Evolutionary conservation across 345 rosid species (phyloP).

Genomic region (Eucalyptus viminalis): DNA sequence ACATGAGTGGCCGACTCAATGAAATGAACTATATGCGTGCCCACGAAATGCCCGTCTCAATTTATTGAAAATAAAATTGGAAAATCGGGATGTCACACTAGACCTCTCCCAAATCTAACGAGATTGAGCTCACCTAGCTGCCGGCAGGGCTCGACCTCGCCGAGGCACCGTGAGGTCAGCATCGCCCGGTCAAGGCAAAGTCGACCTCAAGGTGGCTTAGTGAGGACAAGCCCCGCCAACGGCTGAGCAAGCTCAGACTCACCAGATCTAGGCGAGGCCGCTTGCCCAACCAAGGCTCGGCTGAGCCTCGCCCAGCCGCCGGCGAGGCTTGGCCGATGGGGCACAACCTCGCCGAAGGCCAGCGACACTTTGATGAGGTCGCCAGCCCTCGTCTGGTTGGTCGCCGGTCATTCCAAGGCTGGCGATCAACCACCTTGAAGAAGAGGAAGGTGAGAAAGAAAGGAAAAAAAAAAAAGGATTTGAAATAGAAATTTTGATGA

Average conservation of each 20-base stretch:
- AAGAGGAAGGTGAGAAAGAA: too few relatives aligned
- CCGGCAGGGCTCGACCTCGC: accelerated
- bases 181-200: too few relatives aligned
- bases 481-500: too few relatives aligned
- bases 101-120: accelerated
- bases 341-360: accelerated
- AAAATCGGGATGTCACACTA: too few relatives aligned
- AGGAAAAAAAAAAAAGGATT: too few relatives aligned
- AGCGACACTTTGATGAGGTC: accelerated
- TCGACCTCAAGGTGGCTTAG: accelerated
- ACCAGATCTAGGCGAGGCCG: too few relatives aligned
- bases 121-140: accelerated
- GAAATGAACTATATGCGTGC: too few relatives aligned
- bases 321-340: accelerated
- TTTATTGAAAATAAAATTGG: too few relatives aligned
- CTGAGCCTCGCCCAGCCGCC: accelerated
- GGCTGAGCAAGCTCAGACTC: accelerated
- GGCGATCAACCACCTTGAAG: accelerated
- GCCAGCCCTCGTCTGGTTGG: accelerated
- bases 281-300: too few relatives aligned
- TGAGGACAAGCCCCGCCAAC: accelerated
- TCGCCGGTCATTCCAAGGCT: accelerated
- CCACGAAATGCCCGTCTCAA: too few relatives aligned
- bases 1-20: too few relatives aligned
- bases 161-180: too few relatives aligned